phyloP scores from a whole-genome alignment of 163 green algal species.

The Botryococcus braunii region DNA sequence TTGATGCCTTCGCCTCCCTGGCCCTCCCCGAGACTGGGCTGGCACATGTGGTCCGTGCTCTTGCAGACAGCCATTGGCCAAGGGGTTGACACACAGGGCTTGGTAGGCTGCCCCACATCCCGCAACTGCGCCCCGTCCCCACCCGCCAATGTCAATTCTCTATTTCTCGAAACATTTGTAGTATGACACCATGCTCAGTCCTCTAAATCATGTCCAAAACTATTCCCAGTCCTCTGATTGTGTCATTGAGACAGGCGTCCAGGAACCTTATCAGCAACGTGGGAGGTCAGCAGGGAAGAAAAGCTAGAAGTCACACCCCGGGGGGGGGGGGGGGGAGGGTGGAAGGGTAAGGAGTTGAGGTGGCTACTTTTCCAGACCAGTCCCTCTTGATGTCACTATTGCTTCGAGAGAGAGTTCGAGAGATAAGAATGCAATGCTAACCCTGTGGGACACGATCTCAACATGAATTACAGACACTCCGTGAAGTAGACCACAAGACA shows the following conservation, averaged over 20 bases:
- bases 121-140: not conserved
- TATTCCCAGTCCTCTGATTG: not conserved
- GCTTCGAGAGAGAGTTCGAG: not conserved
- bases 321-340: too few relatives aligned
- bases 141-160: not conserved
- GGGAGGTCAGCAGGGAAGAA: too few relatives aligned
- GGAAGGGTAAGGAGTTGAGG: too few relatives aligned
- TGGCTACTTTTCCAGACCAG: too few relatives aligned
- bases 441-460: not conserved
- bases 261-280: too few relatives aligned
- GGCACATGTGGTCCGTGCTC: not conserved
- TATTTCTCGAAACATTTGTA: not conserved
- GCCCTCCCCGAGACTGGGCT: too few relatives aligned
- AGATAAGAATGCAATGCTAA: not conserved
- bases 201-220: not conserved
- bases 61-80: not conserved
- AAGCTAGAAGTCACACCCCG: too few relatives aligned
- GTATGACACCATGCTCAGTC: not conserved
- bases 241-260: not conserved
- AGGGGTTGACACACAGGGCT: not conserved
- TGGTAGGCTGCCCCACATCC: conserved; percentile 1
- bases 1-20: too few relatives aligned
- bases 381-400: too few relatives aligned
- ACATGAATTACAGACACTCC: not conserved
- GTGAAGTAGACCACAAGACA: not conserved